Evolutionary conservation across 2,329 filamentous ascomycete genomes (phyloP), one percentile per base, ranked within the genome.

Genomic region (Verticillium klebahnii): DNA sequence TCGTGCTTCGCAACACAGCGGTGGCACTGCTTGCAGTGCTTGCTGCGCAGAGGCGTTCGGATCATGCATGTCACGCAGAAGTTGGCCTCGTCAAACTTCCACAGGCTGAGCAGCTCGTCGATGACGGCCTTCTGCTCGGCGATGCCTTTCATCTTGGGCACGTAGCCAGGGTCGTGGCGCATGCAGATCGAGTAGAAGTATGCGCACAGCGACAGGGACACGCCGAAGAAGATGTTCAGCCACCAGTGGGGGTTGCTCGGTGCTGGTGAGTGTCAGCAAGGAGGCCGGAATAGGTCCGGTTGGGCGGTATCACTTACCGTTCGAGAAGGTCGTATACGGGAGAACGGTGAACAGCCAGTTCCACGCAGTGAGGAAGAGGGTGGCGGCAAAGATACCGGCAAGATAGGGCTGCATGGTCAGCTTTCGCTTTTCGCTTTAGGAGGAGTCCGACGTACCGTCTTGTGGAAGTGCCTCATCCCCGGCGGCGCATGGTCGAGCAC

Each of bases 51-150:
- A 3, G 95, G 95, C 67, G 91, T 94, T 60, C 94, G 86, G 68
- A 96, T 91, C 93, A 98, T 96, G 78, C 95, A 99, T 57, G 87
- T 87, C 32, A 96, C 89, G 74, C 95, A 99, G 71, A 98, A 99
- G 73, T 97, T 94, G 64, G 89, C 82, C 72, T 97, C 94, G 71
- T 99, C 93, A 73, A 94, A 99, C 70, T 92, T 95, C 87, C 92
- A 95, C 67, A 88, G 74, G 62, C 86, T 84, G 65, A 99, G 84
- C 8, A 99, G 83, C 67, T 97, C 91, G 66, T 96, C 90, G 68
- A 99, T 96, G 62, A 90, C 88, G 50, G 89, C 88, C 74, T 94
- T 93, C 74, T 97, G 94, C 73, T 96, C 91, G 31, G 91, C 92
- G 61, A 96, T 89, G 67, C 93, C 94, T 61, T 89, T 89, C 69